Base-by-base conservation (phyloP, 768 basidiomycete species). In the Clavaria fumosa region DNA sequence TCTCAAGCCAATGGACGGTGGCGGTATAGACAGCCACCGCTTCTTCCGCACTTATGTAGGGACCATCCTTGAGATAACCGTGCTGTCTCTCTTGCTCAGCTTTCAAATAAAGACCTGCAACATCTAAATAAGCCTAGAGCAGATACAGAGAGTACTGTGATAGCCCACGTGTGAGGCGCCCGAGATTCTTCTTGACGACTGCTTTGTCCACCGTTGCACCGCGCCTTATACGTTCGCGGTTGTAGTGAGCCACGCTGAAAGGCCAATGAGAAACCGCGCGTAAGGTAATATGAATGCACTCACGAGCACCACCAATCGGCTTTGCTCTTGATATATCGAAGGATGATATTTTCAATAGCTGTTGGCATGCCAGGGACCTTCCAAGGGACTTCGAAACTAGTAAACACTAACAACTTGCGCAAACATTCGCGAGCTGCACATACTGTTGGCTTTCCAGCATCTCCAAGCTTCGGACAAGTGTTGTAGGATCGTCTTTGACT, bases 281-380 rank as follows among this genome's bases (percentile, higher is more conserved):
- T 11, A 19, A 14, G 33, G 19, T 9, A 23, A 40, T 18, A 21
- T 7, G 11, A 27, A 2, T 12, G 5, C 2, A 67, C 78, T 47
- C 56, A 80, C 65, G 84, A 91, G 55, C 81, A 81, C 89, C 90
- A 97, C 93, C 93, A 96, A 55, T 99, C 93, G 15, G 91, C 85
- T 66, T 99, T 99, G 61, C 80, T 84, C 69, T 99, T 99, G 70
- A 97, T 91, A 61, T 96, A 99, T 36, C 93, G 81, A 28, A 99
- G 60, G 45, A 99, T 96, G 57, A 99, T 96, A 57, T 97, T 97
- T 61, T 99, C 95, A 45, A 99, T 95, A 7, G 95, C 89, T 1
- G 95, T 96, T 0, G 90, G 90, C 95, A 97, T 97, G 26, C 95
- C 95, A 7, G 91, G 95, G 1, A 97, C 95, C 59, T 97, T 97